Evolutionary conservation across 176 grass and related monocot species (phyloP).

Genomic region (Zoysia pacifica): DNA sequence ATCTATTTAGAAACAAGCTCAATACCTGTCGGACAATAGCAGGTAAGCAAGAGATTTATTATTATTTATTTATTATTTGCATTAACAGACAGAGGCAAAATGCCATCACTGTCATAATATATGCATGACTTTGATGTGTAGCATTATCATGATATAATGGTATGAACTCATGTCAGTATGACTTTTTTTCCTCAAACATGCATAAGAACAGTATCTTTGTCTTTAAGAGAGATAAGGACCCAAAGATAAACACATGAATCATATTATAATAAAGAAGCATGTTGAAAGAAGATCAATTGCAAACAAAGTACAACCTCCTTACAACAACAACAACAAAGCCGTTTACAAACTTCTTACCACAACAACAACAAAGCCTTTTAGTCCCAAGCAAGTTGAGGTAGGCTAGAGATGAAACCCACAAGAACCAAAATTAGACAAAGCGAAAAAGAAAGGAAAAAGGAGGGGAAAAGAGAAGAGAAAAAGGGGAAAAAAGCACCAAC

Average conservation of each 20-base stretch:
- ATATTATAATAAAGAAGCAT: conserved; percentile 1
- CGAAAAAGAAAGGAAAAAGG: too few species aligned
- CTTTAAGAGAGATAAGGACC: not conserved
- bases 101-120: conserved; percentile 9
- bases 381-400: too few species aligned
- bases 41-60: conserved; percentile 6
- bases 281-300: not conserved
- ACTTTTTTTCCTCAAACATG: not conserved
- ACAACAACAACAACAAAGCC: too few species aligned
- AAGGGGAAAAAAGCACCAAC: not conserved
- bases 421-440: too few species aligned
- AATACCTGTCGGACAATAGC: not conserved
- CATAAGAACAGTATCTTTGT: too few species aligned
- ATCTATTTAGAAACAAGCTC: conserved; percentile 21
- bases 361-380: too few species aligned
- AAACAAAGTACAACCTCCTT: not conserved
- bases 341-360: too few species aligned
- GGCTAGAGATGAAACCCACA: too few species aligned
- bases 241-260: not conserved
- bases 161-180: not conserved
- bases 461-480: too few species aligned
- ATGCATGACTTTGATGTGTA: conserved; percentile 20
- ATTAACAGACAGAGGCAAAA: not conserved
- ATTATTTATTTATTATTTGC: conserved; percentile 6
- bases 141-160: not conserved